Evolutionary conservation across 148 eudicot species (phyloP).

Genomic region (Spergularia marina): DNA sequence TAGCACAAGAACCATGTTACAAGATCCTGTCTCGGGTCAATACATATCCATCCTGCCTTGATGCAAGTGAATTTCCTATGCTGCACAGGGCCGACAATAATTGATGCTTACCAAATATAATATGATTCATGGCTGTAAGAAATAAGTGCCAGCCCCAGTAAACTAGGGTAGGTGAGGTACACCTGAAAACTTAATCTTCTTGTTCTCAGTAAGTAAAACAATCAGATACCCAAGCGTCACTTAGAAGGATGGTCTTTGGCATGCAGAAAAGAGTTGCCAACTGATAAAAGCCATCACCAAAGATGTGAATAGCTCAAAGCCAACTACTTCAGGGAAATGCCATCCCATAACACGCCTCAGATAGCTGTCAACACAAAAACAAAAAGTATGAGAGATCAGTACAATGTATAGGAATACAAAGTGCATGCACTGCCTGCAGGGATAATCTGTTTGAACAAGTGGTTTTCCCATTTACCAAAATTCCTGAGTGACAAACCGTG

Average conservation of each 20-base stretch:
- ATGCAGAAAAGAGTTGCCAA: conserved; percentile 90
- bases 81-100: background rate
- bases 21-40: background rate
- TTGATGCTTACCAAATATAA: background rate
- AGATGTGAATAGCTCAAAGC: conserved; percentile 75
- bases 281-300: conserved; percentile 87
- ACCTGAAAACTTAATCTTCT: background rate
- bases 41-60: background rate
- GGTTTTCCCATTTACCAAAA: too few species aligned
- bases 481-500: too few species aligned
- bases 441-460: too few species aligned
- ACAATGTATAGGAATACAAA: too few species aligned
- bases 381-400: background rate
- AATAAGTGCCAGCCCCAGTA: background rate
- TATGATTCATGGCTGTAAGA: background rate
- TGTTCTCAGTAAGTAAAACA: background rate
- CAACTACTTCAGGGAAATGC: conserved; percentile 90
- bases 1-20: background rate
- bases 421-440: too few species aligned
- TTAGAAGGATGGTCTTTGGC: conserved; percentile 73
- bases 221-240: background rate
- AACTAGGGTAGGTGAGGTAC: background rate
- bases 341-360: conserved; percentile 81
- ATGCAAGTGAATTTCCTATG: background rate
- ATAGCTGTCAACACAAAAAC: conserved; percentile 54